Evolutionary conservation across 208 protist genomes (phyloP).

Genomic region (Trypanosoma lewisi): DNA sequence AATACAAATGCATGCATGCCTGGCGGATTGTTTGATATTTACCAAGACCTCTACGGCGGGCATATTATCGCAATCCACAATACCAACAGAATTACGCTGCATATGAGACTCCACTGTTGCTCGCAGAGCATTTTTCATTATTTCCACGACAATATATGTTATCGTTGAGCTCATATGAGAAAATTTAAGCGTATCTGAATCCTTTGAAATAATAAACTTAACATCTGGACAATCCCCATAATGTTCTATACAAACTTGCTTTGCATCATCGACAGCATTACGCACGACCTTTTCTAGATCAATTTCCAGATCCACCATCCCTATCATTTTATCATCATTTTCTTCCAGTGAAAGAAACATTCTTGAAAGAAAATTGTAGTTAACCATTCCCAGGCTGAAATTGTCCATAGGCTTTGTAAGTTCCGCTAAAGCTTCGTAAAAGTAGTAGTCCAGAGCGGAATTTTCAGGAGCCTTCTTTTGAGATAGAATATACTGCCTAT

Average conservation of each 20-base stretch:
- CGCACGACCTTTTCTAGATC: conserved; percentile 84
- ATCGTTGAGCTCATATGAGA: conserved; percentile 93
- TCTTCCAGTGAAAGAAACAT: conserved; percentile 68
- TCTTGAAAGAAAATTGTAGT: conserved; percentile 84
- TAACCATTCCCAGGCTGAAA: conserved; percentile 71
- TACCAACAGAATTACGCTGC: conserved; percentile 60
- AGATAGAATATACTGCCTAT: conserved; percentile 52
- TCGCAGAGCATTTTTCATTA: conserved; percentile 95
- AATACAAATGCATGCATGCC: conserved; percentile 86
- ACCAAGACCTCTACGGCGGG: conserved; percentile 78
- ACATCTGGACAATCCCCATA: conserved; percentile 92
- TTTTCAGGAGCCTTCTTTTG: conserved; percentile 33
- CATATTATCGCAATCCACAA: conserved; percentile 78
- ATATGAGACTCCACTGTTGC: conserved; percentile 87
- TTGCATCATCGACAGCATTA: conserved; percentile 83
- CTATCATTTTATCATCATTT: conserved; percentile 44
- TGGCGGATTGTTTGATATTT: conserved; percentile 53
- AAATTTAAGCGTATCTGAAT: conserved; percentile 70
- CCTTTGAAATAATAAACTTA: conserved; percentile 64
- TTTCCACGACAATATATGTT: conserved; percentile 93
- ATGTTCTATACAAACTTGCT: conserved; percentile 84
- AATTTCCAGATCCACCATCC: conserved; percentile 84
- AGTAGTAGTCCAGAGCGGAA: conserved; percentile 39
- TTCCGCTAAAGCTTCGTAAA: conserved; percentile 56
- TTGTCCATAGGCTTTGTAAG: conserved; percentile 65